Conservation (phyloP, 768 basidiomycete species). For the Suillus hirtellus region DNA sequence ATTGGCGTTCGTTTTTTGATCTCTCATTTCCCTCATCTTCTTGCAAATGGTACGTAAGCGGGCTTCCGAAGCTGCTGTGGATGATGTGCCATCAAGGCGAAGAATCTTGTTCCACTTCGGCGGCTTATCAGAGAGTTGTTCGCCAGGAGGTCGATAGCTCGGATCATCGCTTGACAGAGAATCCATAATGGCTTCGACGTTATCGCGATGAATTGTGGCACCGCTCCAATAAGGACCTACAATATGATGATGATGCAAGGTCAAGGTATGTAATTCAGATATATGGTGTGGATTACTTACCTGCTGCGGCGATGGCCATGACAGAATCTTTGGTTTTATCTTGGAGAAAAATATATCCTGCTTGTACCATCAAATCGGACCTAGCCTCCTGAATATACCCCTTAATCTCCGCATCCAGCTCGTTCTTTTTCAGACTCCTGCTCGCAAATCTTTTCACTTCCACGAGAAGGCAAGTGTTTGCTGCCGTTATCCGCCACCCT, state of each 20-base stretch:
- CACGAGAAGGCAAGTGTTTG: too few species aligned
- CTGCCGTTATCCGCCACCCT: too few species aligned
- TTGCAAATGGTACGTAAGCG: neutral
- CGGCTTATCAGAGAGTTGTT: neutral
- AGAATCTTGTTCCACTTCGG: neutral
- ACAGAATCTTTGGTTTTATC: neutral
- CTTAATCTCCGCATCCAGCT: neutral
- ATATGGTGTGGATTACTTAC: neutral
- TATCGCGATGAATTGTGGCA: neutral
- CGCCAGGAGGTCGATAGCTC: neutral
- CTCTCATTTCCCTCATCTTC: neutral
- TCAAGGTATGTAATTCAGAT: neutral
- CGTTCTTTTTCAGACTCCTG: neutral
- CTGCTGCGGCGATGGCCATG: constrained; percentile 3
- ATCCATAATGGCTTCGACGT: neutral
- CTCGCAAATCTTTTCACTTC: too few species aligned
- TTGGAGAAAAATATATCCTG: constrained; percentile 1
- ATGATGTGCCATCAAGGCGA: neutral
- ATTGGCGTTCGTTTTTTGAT: neutral
- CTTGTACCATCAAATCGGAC: neutral
- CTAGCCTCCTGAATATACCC: neutral
- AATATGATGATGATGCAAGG: neutral
- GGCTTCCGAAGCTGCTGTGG: neutral
- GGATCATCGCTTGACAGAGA: neutral
- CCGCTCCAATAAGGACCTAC: constrained; percentile 5